phyloP scores from a whole-genome alignment of 352 stramenopile genomes.

The Phytophthora kernoviae region DNA sequence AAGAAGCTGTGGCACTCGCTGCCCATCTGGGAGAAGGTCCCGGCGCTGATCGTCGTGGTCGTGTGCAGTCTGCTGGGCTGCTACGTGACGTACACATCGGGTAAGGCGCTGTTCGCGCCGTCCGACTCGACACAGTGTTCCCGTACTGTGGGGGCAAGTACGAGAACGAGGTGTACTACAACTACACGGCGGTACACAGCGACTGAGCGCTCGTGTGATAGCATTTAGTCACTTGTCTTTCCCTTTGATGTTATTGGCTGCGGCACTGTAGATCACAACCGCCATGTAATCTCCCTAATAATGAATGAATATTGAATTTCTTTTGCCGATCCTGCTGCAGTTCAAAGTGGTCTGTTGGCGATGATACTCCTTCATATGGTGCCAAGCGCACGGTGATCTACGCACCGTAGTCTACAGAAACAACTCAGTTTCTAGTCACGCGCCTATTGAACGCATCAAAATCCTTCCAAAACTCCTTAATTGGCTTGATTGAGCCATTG shows the following conservation, averaged over 20 bases:
- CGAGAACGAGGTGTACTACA: slow-evolving; percentile 29
- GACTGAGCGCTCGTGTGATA: slow-evolving; percentile 4
- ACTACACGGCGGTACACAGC: slow-evolving; percentile 21
- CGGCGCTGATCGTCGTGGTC: slow-evolving; percentile 16
- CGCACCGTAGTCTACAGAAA: too few species aligned
- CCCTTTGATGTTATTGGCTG: background rate
- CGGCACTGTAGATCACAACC: background rate
- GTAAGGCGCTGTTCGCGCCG: slow-evolving; percentile 20
- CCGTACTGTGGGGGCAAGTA: slow-evolving; percentile 27
- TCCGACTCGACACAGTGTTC: slow-evolving; percentile 20
- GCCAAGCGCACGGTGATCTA: too few species aligned
- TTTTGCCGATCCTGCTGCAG: slow-evolving; percentile 7
- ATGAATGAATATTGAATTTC: slow-evolving; percentile 5
- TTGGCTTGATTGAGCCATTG: too few species aligned
- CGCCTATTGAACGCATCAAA: too few species aligned
- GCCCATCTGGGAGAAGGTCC: slow-evolving; percentile 23
- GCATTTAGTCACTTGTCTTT: background rate
- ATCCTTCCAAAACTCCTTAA: too few species aligned
- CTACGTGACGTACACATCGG: slow-evolving; percentile 18
- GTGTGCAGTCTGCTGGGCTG: slow-evolving; percentile 21
- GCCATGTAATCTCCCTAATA: slow-evolving; percentile 11
- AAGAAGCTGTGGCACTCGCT: slow-evolving; percentile 32
- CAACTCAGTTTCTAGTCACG: too few species aligned
- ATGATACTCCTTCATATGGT: too few species aligned
- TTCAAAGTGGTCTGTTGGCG: too few species aligned